Base-by-base conservation (phyloP, 2,329 filamentous ascomycete genomes). In the Zalaria obscura region DNA sequence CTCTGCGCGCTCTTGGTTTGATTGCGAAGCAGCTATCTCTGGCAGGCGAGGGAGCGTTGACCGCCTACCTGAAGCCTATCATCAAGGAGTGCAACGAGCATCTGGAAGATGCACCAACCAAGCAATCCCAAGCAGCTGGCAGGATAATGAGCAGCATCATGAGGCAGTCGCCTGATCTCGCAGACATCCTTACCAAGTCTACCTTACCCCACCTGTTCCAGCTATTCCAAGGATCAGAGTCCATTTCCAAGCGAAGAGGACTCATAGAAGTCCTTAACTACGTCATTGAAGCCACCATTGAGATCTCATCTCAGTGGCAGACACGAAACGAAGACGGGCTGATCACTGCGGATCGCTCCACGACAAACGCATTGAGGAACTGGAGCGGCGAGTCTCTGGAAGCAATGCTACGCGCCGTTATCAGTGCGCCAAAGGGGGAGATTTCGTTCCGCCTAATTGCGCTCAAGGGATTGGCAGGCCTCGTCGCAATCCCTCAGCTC, bases 1-100 rank as follows among this genome's bases (percentile, higher is more conserved):
- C 78, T 5, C 57, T 81, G 10, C 59, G 65, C 25, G 70, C 68
- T 2, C 56, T 81, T 5, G 65, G 69, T 41, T 61, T 66, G 18
- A 74, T 81, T 43, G 70, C 74, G 10, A 62, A 61, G 40, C 67
- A 71, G 25, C 60, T 83, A 5, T 73, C 74, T 18, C 41, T 64
- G 59, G 50, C 61, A 59, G 46, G 66, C 52, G 52, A 64, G 66
- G 55, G 68, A 56, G 48, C 71, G 57, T 55, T 70, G 3, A 64
- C 63, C 41, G 60, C 65, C 27, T 82, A 75, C 53, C 58, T 82
- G 25, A 68, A 69, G 36, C 72, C 76, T 2, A 70, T 81, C 44
- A 72, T 72, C 36, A 77, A 78, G 50, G 78, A 82, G 58, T 80
- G 77, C 53, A 75, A 78, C 45, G 75, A 81, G 46, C 76, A 80